These are phyloP conservation scores for Talaromyces sp. DNA, from an alignment of 2,329 filamentous ascomycete species.

Conservation along the genomic window DNA sequence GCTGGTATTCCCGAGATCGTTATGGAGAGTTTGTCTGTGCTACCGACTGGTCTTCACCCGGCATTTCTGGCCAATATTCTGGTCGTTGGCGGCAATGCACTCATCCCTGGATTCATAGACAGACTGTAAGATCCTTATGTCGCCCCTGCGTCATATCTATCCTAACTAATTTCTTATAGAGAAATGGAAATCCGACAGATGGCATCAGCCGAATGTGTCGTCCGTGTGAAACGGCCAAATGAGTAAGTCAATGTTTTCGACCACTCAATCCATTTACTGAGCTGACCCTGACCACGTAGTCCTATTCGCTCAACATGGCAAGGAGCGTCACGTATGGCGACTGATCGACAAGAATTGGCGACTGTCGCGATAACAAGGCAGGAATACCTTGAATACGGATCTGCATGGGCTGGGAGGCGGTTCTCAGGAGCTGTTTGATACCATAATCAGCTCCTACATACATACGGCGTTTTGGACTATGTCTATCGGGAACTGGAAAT, in stretches of 20 bases:
- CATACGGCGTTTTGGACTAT: slow-evolving; percentile 5
- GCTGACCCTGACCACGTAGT: slow-evolving; percentile 25
- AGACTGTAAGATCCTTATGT: slow-evolving; percentile 54
- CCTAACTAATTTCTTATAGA: slow-evolving; percentile 31
- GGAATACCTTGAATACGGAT: slow-evolving; percentile 86
- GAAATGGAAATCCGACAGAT: slow-evolving; percentile 68
- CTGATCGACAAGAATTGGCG: slow-evolving; percentile 61
- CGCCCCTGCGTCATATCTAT: background rate
- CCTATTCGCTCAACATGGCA: slow-evolving; percentile 80
- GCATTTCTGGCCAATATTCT: slow-evolving; percentile 81
- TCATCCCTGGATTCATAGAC: slow-evolving; percentile 76
- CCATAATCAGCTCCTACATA: background rate
- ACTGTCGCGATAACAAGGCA: slow-evolving; percentile 73
- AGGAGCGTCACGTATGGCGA: slow-evolving; percentile 75
- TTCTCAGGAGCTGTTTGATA: slow-evolving; percentile 50
- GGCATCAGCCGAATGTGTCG: slow-evolving; percentile 71
- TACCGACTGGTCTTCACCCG: slow-evolving; percentile 82
- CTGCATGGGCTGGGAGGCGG: slow-evolving; percentile 67
- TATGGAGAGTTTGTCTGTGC: slow-evolving; percentile 67
- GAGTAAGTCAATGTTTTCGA: slow-evolving; percentile 47
- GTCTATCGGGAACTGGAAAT: background rate
- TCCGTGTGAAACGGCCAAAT: slow-evolving; percentile 66
- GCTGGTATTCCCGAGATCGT: slow-evolving; percentile 80
- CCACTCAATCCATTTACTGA: background rate
- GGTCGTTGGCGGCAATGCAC: slow-evolving; percentile 80